Evolutionary conservation across 192 early-diverging fungal species (phyloP).

Genomic region (Entomortierella chlamydospora): DNA sequence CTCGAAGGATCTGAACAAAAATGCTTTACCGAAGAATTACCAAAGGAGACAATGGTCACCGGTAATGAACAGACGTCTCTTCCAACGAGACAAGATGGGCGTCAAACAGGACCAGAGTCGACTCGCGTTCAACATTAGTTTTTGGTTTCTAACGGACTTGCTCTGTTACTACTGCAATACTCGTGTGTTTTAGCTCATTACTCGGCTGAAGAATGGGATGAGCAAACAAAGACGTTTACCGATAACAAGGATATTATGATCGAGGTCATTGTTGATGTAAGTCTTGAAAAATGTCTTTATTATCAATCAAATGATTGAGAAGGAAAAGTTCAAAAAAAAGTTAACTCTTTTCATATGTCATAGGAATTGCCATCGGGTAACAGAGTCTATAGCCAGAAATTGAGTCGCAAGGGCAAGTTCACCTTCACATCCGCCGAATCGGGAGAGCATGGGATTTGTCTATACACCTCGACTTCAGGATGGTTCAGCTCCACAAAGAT

Average conservation of each 20-base stretch:
- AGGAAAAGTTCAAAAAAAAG: not conserved
- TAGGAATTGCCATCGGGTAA: constrained; percentile 63
- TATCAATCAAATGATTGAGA: not conserved
- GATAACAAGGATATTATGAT: constrained; percentile 73
- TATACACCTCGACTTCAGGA: constrained; percentile 71
- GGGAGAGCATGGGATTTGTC: constrained; percentile 93
- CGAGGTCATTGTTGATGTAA: constrained; percentile 80
- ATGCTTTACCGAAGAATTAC: constrained; percentile 96
- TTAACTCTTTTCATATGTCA: not conserved
- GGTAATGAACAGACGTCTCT: constrained; percentile 56
- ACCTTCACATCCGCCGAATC: constrained; percentile 90
- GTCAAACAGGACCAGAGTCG: too few species aligned
- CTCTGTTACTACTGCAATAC: not conserved
- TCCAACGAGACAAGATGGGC: not conserved
- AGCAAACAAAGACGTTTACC: constrained; percentile 66
- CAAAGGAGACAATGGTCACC: constrained; percentile 86
- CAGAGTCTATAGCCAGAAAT: constrained; percentile 83
- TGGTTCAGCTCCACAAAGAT: constrained; percentile 81
- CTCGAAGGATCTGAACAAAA: constrained; percentile 87
- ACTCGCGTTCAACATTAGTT: not conserved
- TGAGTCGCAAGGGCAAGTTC: constrained; percentile 80
- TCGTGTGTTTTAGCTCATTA: constrained; percentile 75
- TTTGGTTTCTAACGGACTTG: not conserved
- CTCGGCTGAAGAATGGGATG: constrained; percentile 86
- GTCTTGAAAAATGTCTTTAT: not conserved